Conservation (phyloP, 2,329 filamentous ascomycete genomes). For the Scortechinia acanthostroma region DNA sequence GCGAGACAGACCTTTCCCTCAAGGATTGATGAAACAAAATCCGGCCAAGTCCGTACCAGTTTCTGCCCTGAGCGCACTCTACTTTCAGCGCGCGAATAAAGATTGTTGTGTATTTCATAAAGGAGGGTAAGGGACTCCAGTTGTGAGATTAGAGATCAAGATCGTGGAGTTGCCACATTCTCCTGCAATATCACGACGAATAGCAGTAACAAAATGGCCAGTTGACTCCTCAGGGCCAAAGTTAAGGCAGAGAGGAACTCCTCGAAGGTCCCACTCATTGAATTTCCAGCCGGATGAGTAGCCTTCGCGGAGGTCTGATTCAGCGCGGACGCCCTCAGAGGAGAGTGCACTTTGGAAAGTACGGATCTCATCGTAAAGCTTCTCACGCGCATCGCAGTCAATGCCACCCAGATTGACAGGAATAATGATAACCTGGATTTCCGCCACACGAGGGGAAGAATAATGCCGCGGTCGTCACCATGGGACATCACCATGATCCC, state of each 20-base stretch:
- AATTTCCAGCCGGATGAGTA: conserved; percentile 96
- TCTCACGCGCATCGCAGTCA: conserved; percentile 71
- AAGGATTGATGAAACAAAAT: neutral
- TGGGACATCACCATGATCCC: conserved; percentile 99
- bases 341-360: conserved; percentile 63
- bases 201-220: conserved; percentile 75
- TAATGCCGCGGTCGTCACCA: conserved; percentile 88
- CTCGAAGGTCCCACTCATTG: conserved; percentile 96
- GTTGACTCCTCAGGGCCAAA: conserved; percentile 92
- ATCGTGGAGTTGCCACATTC: conserved; percentile 78
- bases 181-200: conserved; percentile 77
- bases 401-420: conserved; percentile 91
- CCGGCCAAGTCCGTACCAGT: conserved; percentile 30
- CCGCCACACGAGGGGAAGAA: conserved; percentile 86
- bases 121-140: conserved; percentile 70
- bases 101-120: conserved; percentile 77
- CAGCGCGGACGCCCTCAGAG: conserved; percentile 68
- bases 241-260: conserved; percentile 86
- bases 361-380: conserved; percentile 71
- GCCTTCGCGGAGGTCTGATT: conserved; percentile 78
- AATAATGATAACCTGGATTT: conserved; percentile 78
- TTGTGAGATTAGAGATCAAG: conserved; percentile 65
- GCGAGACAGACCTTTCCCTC: conserved; percentile 75
- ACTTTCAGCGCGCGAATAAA: conserved; percentile 35
- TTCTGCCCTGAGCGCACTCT: neutral